Percentiles rank a stretch among this genome's conserved stretches.
These are phyloP conservation scores for Populus alba DNA, from an alignment of 345 rosid genomes.

Conservation along the genomic window DNA sequence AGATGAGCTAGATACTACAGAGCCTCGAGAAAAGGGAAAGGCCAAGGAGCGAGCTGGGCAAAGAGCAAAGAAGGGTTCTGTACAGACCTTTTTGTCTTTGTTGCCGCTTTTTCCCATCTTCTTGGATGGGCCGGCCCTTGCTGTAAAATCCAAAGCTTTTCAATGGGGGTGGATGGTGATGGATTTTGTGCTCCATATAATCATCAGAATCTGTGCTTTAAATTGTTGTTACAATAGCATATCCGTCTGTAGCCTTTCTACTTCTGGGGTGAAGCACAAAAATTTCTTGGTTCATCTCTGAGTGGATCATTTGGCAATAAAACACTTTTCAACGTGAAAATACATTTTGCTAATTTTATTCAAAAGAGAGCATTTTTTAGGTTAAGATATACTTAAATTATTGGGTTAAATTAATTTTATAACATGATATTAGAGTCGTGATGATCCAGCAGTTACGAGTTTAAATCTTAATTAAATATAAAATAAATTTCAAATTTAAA, in stretches of 20 bases:
- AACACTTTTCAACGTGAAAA: neutral
- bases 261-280: neutral
- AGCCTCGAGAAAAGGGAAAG: neutral
- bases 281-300: neutral
- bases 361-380: no score
- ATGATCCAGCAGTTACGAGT: no score
- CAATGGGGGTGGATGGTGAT: neutral
- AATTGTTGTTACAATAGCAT: neutral
- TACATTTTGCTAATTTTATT: neutral
- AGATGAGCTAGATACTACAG: slow-evolving; percentile 38
- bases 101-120: neutral
- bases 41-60: neutral
- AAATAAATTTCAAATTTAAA: no score
- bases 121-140: neutral
- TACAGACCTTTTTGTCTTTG: neutral
- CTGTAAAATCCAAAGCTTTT: neutral
- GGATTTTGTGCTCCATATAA: slow-evolving; percentile 12
- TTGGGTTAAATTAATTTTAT: no score
- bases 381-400: no score
- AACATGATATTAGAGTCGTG: no score
- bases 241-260: neutral
- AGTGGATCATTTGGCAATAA: neutral
- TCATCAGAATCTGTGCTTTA: neutral
- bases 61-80: neutral
- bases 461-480: no score